These are phyloP conservation scores for Botrytis deweyae DNA, from an alignment of 2,329 filamentous ascomycete species.

Conservation along the genomic window DNA sequence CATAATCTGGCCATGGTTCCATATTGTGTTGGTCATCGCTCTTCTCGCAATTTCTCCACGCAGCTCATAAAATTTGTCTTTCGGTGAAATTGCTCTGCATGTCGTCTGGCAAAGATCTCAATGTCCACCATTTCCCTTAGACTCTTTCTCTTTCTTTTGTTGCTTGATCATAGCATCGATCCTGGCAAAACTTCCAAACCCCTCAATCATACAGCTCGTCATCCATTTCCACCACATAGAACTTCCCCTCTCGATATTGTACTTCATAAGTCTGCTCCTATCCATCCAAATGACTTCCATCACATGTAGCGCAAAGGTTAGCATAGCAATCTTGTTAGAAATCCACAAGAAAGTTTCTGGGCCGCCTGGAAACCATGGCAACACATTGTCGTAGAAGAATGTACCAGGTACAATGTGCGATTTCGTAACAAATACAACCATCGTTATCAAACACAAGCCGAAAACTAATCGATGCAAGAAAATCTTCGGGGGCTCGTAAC, in stretches of 20 bases:
- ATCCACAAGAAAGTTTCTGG: constrained; percentile 57
- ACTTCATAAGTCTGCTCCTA: constrained; percentile 46
- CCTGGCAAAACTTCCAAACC: constrained; percentile 49
- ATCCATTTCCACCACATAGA: constrained; percentile 57
- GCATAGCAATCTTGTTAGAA: constrained; percentile 56
- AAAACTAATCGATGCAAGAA: constrained; percentile 54
- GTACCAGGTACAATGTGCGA: constrained; percentile 54
- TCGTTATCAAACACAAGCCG: constrained; percentile 53
- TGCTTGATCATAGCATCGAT: constrained; percentile 51
- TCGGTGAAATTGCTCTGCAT: neutral
- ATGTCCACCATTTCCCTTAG: constrained; percentile 8
- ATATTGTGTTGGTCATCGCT: neutral
- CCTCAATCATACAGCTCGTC: constrained; percentile 53
- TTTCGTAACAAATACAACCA: constrained; percentile 50
- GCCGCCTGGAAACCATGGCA: constrained; percentile 56
- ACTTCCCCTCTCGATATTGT: constrained; percentile 48
- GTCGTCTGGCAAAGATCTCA: neutral
- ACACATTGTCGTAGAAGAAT: constrained; percentile 49
- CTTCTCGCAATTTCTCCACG: neutral
- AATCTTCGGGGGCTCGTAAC: constrained; percentile 40
- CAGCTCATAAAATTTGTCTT: neutral
- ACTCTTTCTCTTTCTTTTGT: constrained; percentile 45
- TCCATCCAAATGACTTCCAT: constrained; percentile 60
- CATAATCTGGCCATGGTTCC: neutral
- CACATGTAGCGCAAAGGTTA: constrained; percentile 64